Evolutionary conservation across 2,329 filamentous ascomycete genomes (phyloP), one percentile per base, ranked within the genome.

Genomic region (Arachnomyces sp.): DNA sequence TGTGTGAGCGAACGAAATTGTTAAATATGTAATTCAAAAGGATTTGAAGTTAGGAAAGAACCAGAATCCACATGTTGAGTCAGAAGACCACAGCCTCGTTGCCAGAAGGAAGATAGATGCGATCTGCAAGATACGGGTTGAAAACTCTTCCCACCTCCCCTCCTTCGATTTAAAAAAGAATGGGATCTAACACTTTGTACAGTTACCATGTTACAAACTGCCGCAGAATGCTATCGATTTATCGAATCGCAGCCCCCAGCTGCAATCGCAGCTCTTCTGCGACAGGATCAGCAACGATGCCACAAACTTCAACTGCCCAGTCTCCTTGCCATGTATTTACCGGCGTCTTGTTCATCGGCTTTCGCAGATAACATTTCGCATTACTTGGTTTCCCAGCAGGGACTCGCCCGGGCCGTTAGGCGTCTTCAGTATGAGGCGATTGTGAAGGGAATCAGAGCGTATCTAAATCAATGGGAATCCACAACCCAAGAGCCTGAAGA

Each of bases 211-310:
- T 29, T 44, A 28, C 31, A 14, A n/a, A 42, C 35, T 7, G 44
- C 38, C 3, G 32, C 31, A 5, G 32, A 36, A 30, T 38, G 33
- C 39, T 18, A 31, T 4, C 16, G 36, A 11, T 45, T 46, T 32
- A 30, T 47, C 35, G 37, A 39, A 34, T 39, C 38, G 11, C 34
- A 44, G 39, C 31, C 46, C 33, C 41, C 52, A 6, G 43, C 40
- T 11, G 38, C 33, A 12, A 51, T 54, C 31, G 52, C 48, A 30
- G 38, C 38, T 21, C 41, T 43, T 15, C 38, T 55, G 16, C 40
- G 44, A 28, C 37, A 43, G 5, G 52, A 55, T 32, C 48, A 52
- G 28, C 21, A 46, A 34, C 39, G 43, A 16, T 55, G 51, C 77
- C 33, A 36, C 7, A 42, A 47, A 13, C 39, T 43, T 18, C 41